A percentile compares a stretch with the other conserved stretches of the same genome.
phyloP scores from a whole-genome alignment of 139 green algal genomes.

The Gonium pectorale region DNA sequence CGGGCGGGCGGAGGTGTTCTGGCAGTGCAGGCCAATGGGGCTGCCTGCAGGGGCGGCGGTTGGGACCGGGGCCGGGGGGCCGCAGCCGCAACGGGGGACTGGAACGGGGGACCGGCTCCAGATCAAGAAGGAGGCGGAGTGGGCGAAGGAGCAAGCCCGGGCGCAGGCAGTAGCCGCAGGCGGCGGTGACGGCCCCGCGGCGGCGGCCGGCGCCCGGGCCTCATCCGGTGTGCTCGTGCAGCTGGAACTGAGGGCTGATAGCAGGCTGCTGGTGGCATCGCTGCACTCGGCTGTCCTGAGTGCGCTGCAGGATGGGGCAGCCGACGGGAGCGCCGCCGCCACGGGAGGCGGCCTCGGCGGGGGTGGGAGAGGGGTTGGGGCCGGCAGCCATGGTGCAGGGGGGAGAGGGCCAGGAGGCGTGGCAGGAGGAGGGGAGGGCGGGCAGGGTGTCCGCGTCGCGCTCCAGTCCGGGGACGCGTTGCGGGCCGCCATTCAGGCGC shows the following conservation, averaged over 20 bases:
- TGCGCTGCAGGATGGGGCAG: neutral
- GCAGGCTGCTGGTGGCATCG: constrained; percentile 4
- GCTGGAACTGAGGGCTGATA: constrained; percentile 23
- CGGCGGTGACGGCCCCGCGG: no score
- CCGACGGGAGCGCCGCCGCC: neutral
- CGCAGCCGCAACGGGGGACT: neutral
- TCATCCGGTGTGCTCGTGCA: neutral
- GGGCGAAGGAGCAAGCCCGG: no score
- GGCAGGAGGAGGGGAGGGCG: neutral
- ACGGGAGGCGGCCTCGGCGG: neutral
- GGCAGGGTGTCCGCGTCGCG: neutral
- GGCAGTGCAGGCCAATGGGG: neutral
- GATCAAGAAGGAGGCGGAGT: no score
- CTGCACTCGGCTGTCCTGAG: neutral
- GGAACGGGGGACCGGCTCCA: no score
- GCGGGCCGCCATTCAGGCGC: neutral
- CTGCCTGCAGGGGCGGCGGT: neutral
- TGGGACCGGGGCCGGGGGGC: no score
- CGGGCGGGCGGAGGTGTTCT: neutral
- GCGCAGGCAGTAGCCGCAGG: neutral
- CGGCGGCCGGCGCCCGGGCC: neutral
- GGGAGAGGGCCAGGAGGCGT: neutral
- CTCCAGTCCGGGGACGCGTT: constrained; percentile 7
- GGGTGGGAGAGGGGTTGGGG: no score
- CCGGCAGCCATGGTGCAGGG: neutral